Conservation (phyloP, 78 protist species). For the Isochrysis galbana region DNA sequence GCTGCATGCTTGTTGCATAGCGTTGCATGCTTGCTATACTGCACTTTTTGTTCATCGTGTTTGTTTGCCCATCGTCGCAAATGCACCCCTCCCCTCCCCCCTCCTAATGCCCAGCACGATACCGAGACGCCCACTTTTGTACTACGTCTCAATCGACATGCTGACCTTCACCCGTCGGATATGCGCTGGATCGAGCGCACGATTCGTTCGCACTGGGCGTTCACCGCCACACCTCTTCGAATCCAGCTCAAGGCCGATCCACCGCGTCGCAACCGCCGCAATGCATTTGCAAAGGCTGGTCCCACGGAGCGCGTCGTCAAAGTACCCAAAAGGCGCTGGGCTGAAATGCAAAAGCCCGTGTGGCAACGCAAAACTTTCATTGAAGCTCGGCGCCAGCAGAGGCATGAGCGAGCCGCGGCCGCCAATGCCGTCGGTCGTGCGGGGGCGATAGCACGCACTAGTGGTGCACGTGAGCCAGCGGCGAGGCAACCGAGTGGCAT, state of each 20-base stretch:
- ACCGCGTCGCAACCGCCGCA: not conserved
- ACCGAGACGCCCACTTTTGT: constrained; percentile 1
- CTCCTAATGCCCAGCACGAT: too few relatives aligned
- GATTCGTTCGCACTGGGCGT: not conserved
- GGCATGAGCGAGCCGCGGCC: too few relatives aligned
- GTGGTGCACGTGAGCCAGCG: too few relatives aligned
- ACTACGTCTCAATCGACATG: not conserved
- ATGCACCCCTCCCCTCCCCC: too few relatives aligned
- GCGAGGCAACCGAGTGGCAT: too few relatives aligned
- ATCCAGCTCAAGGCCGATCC: not conserved
- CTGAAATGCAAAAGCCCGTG: not conserved
- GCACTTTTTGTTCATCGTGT: too few relatives aligned
- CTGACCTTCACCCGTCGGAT: not conserved
- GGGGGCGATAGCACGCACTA: too few relatives aligned
- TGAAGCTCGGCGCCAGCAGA: too few relatives aligned
- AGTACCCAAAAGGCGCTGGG: not conserved
- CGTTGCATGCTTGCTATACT: too few relatives aligned
- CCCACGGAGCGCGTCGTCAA: not conserved
- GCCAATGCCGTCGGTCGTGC: too few relatives aligned
- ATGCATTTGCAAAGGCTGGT: not conserved
- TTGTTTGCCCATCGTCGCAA: too few relatives aligned
- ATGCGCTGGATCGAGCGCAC: not conserved
- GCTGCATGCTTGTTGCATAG: too few relatives aligned
- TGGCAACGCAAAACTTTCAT: not conserved
- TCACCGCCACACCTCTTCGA: not conserved